phyloP scores from a whole-genome alignment of 345 rosid genomes.

The Hypericum androsaemum region DNA sequence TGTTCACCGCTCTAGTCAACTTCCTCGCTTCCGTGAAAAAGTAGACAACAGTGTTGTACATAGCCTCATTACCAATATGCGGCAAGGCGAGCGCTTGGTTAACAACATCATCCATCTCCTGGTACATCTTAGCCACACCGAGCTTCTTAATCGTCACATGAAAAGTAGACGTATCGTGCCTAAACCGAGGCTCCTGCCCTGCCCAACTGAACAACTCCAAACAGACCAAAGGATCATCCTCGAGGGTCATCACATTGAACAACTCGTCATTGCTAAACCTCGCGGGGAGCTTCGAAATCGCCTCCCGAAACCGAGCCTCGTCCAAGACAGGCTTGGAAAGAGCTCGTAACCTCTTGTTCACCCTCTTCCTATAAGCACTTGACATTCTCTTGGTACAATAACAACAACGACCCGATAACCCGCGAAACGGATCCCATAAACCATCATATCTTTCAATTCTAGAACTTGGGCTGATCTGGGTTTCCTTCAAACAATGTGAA shows the following conservation, averaged over 20 bases:
- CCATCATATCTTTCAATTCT: background rate
- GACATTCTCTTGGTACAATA: constrained; percentile 45
- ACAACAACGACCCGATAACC: constrained; percentile 15
- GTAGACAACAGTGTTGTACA: constrained; percentile 60
- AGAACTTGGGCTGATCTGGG: background rate
- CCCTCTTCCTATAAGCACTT: constrained; percentile 53
- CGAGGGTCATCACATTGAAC: constrained; percentile 37
- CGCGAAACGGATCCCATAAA: background rate
- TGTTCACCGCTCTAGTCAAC: constrained; percentile 71
- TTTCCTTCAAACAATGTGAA: constrained; percentile 1
- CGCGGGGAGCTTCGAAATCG: constrained; percentile 50
- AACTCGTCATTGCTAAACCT: constrained; percentile 68
- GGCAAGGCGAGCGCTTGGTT: constrained; percentile 64
- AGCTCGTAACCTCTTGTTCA: constrained; percentile 44
- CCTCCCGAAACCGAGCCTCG: constrained; percentile 35
- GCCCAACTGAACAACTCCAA: constrained; percentile 80
- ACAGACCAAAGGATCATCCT: constrained; percentile 65
- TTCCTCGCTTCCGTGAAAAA: constrained; percentile 71
- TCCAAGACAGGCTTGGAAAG: constrained; percentile 41
- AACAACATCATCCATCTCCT: constrained; percentile 78
- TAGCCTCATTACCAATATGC: constrained; percentile 53
- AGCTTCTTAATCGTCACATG: constrained; percentile 68
- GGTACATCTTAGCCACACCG: constrained; percentile 67
- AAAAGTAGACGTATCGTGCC: constrained; percentile 50
- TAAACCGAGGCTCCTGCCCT: constrained; percentile 66